These are phyloP conservation scores for Cercospora nicotianae DNA, from an alignment of 2,329 filamentous ascomycete species.

Conservation along the genomic window DNA sequence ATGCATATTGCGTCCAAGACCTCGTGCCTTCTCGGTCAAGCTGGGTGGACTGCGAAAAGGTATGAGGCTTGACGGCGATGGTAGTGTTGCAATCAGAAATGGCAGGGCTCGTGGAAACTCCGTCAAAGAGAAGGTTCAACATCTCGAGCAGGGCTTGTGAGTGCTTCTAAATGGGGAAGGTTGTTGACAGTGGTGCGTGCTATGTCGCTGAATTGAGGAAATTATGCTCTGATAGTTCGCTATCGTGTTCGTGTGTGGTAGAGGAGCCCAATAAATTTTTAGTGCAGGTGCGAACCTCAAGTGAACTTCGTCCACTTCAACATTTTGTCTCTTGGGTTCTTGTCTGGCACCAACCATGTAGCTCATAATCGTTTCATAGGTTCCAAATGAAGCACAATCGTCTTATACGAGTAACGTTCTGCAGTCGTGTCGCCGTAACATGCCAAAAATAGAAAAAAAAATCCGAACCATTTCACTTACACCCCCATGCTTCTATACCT, in stretches of 20 bases:
- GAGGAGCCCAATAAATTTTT: no score
- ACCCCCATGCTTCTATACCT: no score
- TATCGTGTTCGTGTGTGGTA: neutral
- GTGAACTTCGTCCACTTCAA: neutral
- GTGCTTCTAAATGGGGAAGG: neutral
- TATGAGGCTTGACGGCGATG: neutral
- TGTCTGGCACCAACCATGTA: neutral
- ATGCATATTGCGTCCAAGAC: neutral
- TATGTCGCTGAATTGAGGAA: neutral
- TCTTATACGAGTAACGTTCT: neutral
- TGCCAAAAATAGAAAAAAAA: no score
- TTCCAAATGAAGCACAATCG: neutral
- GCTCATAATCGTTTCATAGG: neutral
- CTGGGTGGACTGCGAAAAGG: neutral
- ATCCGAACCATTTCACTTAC: no score
- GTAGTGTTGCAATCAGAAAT: neutral
- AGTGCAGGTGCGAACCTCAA: neutral
- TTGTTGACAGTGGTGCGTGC: neutral
- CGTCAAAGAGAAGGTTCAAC: neutral
- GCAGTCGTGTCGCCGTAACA: neutral
- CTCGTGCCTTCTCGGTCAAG: neutral
- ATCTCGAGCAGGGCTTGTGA: neutral
- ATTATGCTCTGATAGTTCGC: neutral
- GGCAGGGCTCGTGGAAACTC: neutral
- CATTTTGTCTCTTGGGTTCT: neutral